These are phyloP conservation scores for Botrytis squamosa DNA, from an alignment of 2,329 filamentous ascomycete genomes.

Conservation along the genomic window DNA sequence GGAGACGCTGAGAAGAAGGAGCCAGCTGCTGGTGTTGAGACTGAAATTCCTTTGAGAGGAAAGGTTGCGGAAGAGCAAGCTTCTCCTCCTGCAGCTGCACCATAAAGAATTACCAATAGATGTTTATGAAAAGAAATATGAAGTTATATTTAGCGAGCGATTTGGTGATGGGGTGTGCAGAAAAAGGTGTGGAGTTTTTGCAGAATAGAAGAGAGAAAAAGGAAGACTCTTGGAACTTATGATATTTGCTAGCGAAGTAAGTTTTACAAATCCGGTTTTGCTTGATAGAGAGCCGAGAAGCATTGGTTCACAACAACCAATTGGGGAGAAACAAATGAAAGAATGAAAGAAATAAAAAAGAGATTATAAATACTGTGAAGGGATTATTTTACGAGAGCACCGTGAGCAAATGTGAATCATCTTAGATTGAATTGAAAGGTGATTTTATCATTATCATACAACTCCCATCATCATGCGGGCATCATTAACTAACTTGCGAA, in stretches of 20 bases:
- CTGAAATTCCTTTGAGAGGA: slow-evolving; percentile 35
- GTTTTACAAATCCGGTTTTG: background rate
- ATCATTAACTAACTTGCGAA: slow-evolving; percentile 12
- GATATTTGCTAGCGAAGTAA: slow-evolving; percentile 2
- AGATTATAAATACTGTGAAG: background rate
- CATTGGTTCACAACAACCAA: slow-evolving; percentile 14
- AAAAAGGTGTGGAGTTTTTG: background rate
- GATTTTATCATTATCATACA: slow-evolving; percentile 14
- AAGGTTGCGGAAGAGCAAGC: slow-evolving; percentile 38
- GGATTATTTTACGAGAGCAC: background rate
- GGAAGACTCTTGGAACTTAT: background rate
- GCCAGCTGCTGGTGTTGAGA: slow-evolving; percentile 30
- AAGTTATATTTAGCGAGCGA: slow-evolving; percentile 27
- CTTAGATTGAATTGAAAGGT: background rate
- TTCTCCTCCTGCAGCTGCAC: slow-evolving; percentile 37
- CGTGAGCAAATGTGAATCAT: background rate
- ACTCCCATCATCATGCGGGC: slow-evolving; percentile 1
- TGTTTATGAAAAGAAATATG: background rate
- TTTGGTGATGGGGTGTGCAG: slow-evolving; percentile 7
- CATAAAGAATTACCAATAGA: slow-evolving; percentile 23
- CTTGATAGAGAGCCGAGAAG: background rate
- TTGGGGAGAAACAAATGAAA: background rate
- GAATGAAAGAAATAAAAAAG: background rate
- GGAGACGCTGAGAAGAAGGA: slow-evolving; percentile 36
- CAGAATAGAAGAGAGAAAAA: background rate